Evolutionary conservation across 805 yeast species (phyloP).

Genomic region (Wickerhamiella cacticola): DNA sequence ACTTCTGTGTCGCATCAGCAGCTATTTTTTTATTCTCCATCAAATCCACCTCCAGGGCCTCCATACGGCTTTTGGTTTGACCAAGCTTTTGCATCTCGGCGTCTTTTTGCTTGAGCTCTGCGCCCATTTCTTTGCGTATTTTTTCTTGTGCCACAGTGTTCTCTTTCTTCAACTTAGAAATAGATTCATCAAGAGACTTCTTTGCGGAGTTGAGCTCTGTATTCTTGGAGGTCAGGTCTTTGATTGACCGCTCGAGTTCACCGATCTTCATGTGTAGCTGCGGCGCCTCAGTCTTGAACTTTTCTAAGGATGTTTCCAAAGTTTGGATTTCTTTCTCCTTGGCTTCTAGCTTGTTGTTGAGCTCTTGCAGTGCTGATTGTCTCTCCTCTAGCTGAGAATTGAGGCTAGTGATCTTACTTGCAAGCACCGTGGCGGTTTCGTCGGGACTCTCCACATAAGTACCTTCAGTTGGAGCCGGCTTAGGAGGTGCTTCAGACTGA

Average conservation of each 20-base stretch:
- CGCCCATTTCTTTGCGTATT: not conserved
- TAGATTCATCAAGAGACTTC: not conserved
- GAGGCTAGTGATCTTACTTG: not conserved
- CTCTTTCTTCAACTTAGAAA: slow-evolving; percentile 25
- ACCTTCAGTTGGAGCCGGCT: not conserved
- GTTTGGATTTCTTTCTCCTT: not conserved
- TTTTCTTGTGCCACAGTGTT: slow-evolving; percentile 19
- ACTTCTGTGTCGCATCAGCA: not conserved
- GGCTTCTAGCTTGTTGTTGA: slow-evolving; percentile 12
- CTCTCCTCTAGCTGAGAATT: not conserved
- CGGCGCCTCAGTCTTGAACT: not conserved
- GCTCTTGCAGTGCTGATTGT: slow-evolving; percentile 12
- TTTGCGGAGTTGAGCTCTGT: not conserved
- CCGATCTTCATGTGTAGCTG: slow-evolving; percentile 2
- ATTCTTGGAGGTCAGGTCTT: not conserved
- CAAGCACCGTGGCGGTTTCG: not conserved
- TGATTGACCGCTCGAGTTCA: not conserved
- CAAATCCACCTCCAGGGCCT: slow-evolving; percentile 12
- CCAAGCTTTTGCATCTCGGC: slow-evolving; percentile 8
- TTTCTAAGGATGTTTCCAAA: not conserved
- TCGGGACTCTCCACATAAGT: not conserved
- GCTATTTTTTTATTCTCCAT: slow-evolving; percentile 4
- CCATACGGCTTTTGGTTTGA: slow-evolving; percentile 12
- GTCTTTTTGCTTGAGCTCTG: slow-evolving; percentile 1
- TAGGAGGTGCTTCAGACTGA: too few relatives aligned